Conservation (phyloP, 2,329 filamentous ascomycete genomes). For the Akanthomyces uredinophilus region DNA sequence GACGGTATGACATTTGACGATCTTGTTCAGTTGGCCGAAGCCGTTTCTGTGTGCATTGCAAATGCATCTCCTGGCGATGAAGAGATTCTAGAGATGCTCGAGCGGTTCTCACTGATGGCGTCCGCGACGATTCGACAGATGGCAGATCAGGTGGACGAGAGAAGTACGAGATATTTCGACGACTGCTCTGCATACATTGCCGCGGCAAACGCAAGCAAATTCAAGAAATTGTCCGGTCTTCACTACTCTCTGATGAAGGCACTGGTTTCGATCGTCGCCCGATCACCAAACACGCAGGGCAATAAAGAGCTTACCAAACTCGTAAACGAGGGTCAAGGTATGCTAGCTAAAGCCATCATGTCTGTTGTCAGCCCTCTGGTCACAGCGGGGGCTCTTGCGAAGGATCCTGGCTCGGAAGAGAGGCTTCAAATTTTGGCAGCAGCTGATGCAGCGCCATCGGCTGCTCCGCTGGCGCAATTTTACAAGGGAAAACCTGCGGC, state of each 20-base stretch:
- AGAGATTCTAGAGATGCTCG: conserved; percentile 28
- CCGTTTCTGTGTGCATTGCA: conserved; percentile 24
- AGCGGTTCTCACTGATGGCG: conserved; percentile 29
- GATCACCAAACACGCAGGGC: conserved; percentile 5
- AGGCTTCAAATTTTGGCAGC: conserved; percentile 30
- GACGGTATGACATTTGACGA: conserved; percentile 38
- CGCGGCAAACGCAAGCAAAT: neutral
- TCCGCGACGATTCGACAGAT: conserved; percentile 37
- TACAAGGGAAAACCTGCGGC: conserved; percentile 27
- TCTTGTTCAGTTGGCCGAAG: conserved; percentile 30
- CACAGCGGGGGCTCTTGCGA: conserved; percentile 27
- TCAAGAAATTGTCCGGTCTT: conserved; percentile 22
- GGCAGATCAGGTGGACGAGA: conserved; percentile 37
- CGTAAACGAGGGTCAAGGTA: conserved; percentile 22
- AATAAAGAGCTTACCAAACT: conserved; percentile 22
- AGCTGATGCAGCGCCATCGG: conserved; percentile 26
- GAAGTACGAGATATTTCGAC: conserved; percentile 37
- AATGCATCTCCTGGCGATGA: conserved; percentile 20
- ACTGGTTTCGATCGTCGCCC: neutral
- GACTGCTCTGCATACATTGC: conserved; percentile 21
- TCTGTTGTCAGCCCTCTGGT: conserved; percentile 24
- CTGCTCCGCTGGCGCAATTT: conserved; percentile 20
- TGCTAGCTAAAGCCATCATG: conserved; percentile 25
- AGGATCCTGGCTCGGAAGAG: conserved; percentile 19
- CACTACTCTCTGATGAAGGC: conserved; percentile 20